A percentile compares a stretch with the other conserved stretches of the same genome.
phyloP scores from a whole-genome alignment of 257 asterid genomes.

The Nicotiana otophora region DNA sequence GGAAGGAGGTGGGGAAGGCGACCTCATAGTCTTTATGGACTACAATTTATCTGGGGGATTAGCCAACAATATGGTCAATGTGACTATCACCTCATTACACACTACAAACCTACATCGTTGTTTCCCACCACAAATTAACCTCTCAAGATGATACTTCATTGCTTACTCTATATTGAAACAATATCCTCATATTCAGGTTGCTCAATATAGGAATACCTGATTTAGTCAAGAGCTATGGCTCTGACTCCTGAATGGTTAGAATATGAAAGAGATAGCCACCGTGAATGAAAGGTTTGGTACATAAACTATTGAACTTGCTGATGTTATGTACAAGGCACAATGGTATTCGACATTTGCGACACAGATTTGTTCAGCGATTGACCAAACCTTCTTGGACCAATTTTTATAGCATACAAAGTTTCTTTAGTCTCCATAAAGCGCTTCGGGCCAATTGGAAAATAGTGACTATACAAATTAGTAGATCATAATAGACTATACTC shows the following conservation, averaged over 20 bases:
- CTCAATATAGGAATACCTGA: no score
- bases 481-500: background rate
- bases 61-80: background rate
- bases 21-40: background rate
- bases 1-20: background rate
- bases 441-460: background rate
- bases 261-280: background rate
- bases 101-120: no score
- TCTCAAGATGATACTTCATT: no score
- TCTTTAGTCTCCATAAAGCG: background rate
- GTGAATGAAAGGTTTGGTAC: background rate
- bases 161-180: no score
- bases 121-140: no score
- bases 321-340: background rate
- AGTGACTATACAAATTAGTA: background rate
- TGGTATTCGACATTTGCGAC: background rate
- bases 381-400: background rate
- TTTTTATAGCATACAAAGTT: background rate
- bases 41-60: background rate
- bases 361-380: background rate
- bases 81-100: no score
- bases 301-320: no score
- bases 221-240: no score
- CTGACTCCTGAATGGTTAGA: no score
- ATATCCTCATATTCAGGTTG: no score